Evolutionary conservation across 495 filamentous ascomycete genomes (phyloP).

Genomic region (Neurospora sp.): DNA sequence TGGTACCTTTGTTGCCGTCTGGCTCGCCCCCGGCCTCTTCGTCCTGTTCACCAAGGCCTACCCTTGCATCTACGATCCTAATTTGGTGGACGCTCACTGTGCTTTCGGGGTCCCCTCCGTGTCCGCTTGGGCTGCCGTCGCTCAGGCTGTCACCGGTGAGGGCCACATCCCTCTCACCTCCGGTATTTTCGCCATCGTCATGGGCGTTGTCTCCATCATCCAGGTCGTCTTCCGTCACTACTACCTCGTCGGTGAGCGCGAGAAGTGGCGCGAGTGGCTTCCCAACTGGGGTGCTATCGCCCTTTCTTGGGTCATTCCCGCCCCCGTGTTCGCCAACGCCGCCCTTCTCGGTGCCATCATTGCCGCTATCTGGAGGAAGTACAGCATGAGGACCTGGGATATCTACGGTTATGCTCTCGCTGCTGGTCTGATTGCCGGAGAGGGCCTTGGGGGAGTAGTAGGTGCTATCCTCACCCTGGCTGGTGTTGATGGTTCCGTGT

Average conservation of each 20-base stretch:
- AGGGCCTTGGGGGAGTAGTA: conserved; percentile 56
- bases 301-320: conserved; percentile 49
- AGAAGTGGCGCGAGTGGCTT: conserved; percentile 46
- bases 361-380: conserved; percentile 50
- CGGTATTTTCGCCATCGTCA: conserved; percentile 46
- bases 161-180: conserved; percentile 41
- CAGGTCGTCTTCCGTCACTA: conserved; percentile 49
- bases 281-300: conserved; percentile 61
- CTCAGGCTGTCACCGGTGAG: conserved; percentile 48
- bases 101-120: conserved; percentile 52
- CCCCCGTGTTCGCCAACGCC: conserved; percentile 33
- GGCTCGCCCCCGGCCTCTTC: conserved; percentile 53
- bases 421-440: conserved; percentile 58
- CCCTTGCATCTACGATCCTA: conserved; percentile 47
- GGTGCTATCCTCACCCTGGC: conserved; percentile 46
- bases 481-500: conserved; percentile 33
- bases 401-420: conserved; percentile 56
- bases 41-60: conserved; percentile 56
- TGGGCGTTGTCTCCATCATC: conserved; percentile 38
- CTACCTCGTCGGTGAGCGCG: conserved; percentile 34
- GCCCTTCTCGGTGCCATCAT: conserved; percentile 47
- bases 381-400: conserved; percentile 44
- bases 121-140: conserved; percentile 54
- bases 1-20: conserved; percentile 50
- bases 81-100: conserved; percentile 27